phyloP scores from a whole-genome alignment of 2,329 filamentous ascomycete genomes.

The Colletotrichum karsti region DNA sequence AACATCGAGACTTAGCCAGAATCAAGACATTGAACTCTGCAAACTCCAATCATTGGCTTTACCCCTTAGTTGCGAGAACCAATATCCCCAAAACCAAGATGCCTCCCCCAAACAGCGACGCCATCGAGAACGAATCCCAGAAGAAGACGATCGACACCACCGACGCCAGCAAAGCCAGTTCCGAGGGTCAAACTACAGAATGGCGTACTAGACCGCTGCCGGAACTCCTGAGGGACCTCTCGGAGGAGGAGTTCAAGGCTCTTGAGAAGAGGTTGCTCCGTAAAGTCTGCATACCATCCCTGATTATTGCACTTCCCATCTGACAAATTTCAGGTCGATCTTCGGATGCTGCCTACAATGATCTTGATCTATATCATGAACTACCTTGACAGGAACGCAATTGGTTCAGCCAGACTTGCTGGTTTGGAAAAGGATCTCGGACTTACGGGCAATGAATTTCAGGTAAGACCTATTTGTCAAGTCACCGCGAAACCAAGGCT shows the following conservation, averaged over 20 bases:
- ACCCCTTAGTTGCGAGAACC: too few relatives aligned
- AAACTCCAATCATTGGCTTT: too few relatives aligned
- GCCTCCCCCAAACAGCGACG: background rate
- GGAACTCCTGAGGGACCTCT: conserved; percentile 4
- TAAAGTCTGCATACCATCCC: conserved; percentile 55
- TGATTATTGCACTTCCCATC: background rate
- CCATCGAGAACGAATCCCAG: background rate
- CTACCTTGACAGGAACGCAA: conserved; percentile 63
- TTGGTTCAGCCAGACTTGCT: conserved; percentile 61
- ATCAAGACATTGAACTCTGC: too few relatives aligned
- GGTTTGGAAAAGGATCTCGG: conserved; percentile 49
- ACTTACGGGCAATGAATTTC: conserved; percentile 42
- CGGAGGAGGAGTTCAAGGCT: conserved; percentile 30
- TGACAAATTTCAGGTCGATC: conserved; percentile 46
- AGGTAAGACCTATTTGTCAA: conserved; percentile 36
- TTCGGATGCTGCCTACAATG: conserved; percentile 71
- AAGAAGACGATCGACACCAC: background rate
- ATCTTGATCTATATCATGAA: conserved; percentile 78
- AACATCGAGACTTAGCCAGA: too few relatives aligned
- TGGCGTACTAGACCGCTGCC: background rate
- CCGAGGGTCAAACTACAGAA: background rate
- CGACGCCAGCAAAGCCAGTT: background rate
- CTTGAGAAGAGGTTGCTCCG: conserved; percentile 66
- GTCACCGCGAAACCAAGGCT: accelerated
- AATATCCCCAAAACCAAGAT: background rate